Evolutionary conservation across 1,139 yeast species (phyloP).

Genomic region (Yamadazyma kanchanaburiensis): DNA sequence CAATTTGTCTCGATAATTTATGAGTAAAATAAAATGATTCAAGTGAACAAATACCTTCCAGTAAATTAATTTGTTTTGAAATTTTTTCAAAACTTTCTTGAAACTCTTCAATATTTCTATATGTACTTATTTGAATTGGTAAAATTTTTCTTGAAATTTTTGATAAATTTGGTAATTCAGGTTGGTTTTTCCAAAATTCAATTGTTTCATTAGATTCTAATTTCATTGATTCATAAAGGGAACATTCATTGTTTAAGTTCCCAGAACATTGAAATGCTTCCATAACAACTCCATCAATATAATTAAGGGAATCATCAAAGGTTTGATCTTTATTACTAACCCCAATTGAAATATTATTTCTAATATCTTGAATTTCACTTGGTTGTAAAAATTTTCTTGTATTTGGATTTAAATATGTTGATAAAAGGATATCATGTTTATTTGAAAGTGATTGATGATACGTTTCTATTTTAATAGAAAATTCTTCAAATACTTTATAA

Average conservation of each 20-base stretch:
- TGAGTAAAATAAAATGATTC: conserved; percentile 18
- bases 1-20: conserved; percentile 16
- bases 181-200: conserved; percentile 20
- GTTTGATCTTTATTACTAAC: not conserved
- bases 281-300: conserved; percentile 23
- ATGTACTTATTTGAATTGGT: conserved; percentile 17
- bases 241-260: conserved; percentile 22
- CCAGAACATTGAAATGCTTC: conserved; percentile 27
- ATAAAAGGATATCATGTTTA: conserved; percentile 16
- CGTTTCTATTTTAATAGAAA: conserved; percentile 5
- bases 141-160: conserved; percentile 14
- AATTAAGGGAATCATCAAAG: conserved; percentile 10
- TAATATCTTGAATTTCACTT: conserved; percentile 15
- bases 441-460: conserved; percentile 10
- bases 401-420: conserved; percentile 25
- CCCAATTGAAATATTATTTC: conserved; percentile 1
- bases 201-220: conserved; percentile 5
- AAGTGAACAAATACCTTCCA: conserved; percentile 16
- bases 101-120: conserved; percentile 14
- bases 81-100: conserved; percentile 12
- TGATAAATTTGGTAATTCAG: conserved; percentile 16
- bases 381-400: conserved; percentile 22
- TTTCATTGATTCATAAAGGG: conserved; percentile 20
- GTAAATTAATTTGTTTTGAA: conserved; percentile 2
- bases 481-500: conserved; percentile 10